Percentiles rank a stretch among this genome's conserved stretches.
Conservation (phyloP, 2,329 filamentous ascomycete species). For the Penicillium sp. region DNA sequence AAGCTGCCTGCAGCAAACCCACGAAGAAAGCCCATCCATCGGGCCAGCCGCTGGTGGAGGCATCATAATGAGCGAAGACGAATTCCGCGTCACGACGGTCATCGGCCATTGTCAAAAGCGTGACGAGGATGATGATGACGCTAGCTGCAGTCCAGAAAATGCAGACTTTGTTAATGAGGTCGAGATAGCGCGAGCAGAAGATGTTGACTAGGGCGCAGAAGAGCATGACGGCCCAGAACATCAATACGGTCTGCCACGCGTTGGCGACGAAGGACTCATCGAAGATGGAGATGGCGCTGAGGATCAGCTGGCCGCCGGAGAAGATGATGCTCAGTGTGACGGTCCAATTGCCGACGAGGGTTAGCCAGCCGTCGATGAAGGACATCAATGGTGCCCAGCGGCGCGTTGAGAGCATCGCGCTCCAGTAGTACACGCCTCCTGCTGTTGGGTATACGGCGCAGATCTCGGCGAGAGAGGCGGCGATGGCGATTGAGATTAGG, state of each 20-base stretch:
- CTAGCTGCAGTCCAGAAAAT: conserved; percentile 70
- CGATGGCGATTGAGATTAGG: conserved; percentile 62
- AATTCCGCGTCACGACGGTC: conserved; percentile 59
- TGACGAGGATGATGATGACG: conserved; percentile 67
- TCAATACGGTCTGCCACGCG: conserved; percentile 67
- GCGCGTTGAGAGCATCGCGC: conserved; percentile 65
- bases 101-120: conserved; percentile 62
- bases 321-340: conserved; percentile 68
- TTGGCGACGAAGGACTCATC: conserved; percentile 68
- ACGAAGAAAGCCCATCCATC: conserved; percentile 72
- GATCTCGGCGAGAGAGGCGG: conserved; percentile 67
- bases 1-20: conserved; percentile 63
- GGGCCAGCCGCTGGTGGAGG: conserved; percentile 65
- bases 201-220: conserved; percentile 65
- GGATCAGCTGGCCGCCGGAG: conserved; percentile 67
- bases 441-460: conserved; percentile 68
- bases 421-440: conserved; percentile 71
- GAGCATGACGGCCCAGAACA: conserved; percentile 70
- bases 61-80: conserved; percentile 69
- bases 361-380: conserved; percentile 71
- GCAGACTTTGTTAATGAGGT: conserved; percentile 70
- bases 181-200: conserved; percentile 62
- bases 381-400: conserved; percentile 66
- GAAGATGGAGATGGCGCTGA: conserved; percentile 68
- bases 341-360: conserved; percentile 73